Base-by-base conservation (phyloP, 495 filamentous ascomycete species). In the Penicillium cinerascens region DNA sequence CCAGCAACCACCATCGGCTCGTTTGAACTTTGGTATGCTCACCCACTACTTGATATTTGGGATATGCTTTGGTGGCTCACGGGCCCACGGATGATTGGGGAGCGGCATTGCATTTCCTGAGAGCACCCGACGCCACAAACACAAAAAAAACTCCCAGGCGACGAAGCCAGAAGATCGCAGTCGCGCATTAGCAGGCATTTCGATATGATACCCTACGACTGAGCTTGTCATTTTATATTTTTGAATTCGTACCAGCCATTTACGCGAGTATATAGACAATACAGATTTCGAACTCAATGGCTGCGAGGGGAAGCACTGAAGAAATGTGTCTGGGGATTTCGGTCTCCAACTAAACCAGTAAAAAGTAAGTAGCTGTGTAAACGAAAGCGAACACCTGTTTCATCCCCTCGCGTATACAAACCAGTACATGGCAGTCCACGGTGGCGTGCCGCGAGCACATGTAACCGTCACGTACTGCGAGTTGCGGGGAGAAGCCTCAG, bases 171-270 rank as follows among this genome's bases (percentile, higher is more conserved):
- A 65, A 66, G 68, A 71, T 69, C 67, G 64, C 70, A 71, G 72
- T 75, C 68, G 62, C 65, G 63, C 63, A 71, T 75, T 72, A 75
- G 70, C 72, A 72, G 72, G 72, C 72, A 71, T 75, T 74, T 72
- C 66, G 69, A 72, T 72, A 72, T 75, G 72, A 75, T 75, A 75
- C 72, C 72, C 72, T 73, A 75, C 69, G 67, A 69, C 69, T 67
- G 69, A 73, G 65, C 67, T 73, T 63, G 54, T 59, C 56, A 52
- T 58, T 49, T 55, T 47, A 47, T 49, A 41, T 53, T 58, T 61
- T 49, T 52, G 26, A 15, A 43, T 41, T 42, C 26, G 35, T 49
- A 13, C 36, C 37, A 42, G 37, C 44, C 44, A 56, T 56, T 50
- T 50, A 36, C 36, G 39, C 43, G 47, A 42, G 53, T 55, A 59